phyloP scores from a whole-genome alignment of 1,284 basidiomycete genomes.

The Rhodotorula sp. region DNA sequence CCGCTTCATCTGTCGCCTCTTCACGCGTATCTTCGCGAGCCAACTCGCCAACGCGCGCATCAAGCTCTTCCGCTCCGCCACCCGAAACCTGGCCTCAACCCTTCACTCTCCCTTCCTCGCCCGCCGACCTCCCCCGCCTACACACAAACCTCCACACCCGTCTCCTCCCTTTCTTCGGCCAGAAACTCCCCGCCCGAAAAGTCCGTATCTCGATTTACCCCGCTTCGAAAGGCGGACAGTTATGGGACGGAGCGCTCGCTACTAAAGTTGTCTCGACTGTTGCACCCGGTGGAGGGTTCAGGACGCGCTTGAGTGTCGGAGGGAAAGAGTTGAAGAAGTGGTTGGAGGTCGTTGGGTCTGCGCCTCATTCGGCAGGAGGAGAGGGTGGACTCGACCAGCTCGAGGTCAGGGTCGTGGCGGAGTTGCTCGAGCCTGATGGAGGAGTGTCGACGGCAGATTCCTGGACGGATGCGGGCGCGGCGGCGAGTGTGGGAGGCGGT shows the following conservation, averaged over 20 bases:
- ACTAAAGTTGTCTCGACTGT: slow-evolving; percentile 26
- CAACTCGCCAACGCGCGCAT: not conserved
- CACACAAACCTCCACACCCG: slow-evolving; percentile 42
- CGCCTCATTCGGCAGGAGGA: not conserved
- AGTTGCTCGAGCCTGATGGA: slow-evolving; percentile 30
- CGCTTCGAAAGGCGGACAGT: slow-evolving; percentile 2
- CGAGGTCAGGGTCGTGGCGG: slow-evolving; percentile 26
- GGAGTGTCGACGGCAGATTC: slow-evolving; percentile 3
- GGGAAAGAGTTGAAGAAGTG: slow-evolving; percentile 14
- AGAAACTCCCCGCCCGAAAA: slow-evolving; percentile 39
- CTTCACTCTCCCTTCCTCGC: slow-evolving; percentile 11
- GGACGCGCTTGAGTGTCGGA: slow-evolving; percentile 28
- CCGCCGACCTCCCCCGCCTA: slow-evolving; percentile 20
- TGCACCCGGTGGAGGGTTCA: slow-evolving; percentile 41
- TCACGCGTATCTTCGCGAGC: slow-evolving; percentile 19
- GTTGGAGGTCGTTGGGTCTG: slow-evolving; percentile 18
- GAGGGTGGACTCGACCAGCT: slow-evolving; percentile 5
- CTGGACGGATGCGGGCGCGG: not conserved
- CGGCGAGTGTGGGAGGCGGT: not conserved
- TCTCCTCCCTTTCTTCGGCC: slow-evolving; percentile 42
- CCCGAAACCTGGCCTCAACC: slow-evolving; percentile 30
- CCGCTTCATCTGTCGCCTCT: slow-evolving; percentile 16
- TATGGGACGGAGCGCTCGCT: slow-evolving; percentile 21
- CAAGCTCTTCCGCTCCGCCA: not conserved
- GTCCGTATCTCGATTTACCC: slow-evolving; percentile 39